phyloP scores from a whole-genome alignment of 177 flowering plant species.

The Vitis hybrid region DNA sequence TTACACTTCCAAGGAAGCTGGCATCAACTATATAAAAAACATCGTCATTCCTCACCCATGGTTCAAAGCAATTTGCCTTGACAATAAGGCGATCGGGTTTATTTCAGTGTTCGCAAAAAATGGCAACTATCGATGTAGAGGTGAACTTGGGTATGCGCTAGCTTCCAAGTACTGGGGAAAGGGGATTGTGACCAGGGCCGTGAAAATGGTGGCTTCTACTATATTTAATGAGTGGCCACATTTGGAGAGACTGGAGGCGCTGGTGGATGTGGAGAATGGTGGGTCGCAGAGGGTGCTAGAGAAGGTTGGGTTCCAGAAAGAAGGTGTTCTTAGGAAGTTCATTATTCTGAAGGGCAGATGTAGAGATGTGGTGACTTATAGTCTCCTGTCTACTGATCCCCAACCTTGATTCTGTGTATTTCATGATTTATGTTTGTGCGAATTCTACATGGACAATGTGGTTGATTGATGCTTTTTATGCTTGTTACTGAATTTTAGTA shows the following conservation, averaged over 20 bases:
- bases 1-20: slow-evolving; percentile 31
- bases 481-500: too few relatives aligned
- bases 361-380: slow-evolving; percentile 36
- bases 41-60: slow-evolving; percentile 27
- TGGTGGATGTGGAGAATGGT: slow-evolving; percentile 40
- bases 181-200: slow-evolving; percentile 38
- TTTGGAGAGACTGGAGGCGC: slow-evolving; percentile 42
- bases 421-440: too few relatives aligned
- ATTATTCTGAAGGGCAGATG: slow-evolving; percentile 22
- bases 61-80: slow-evolving; percentile 39
- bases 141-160: slow-evolving; percentile 34
- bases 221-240: slow-evolving; percentile 32
- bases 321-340: slow-evolving; percentile 48
- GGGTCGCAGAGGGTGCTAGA: slow-evolving; percentile 53
- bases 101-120: slow-evolving; percentile 26
- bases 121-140: slow-evolving; percentile 22
- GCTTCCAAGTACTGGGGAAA: slow-evolving; percentile 39
- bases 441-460: too few relatives aligned
- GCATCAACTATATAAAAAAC: slow-evolving; percentile 16
- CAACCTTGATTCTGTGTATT: background rate
- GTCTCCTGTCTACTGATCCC: slow-evolving; percentile 32
- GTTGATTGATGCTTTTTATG: too few relatives aligned
- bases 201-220: slow-evolving; percentile 26
- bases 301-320: slow-evolving; percentile 49
- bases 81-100: slow-evolving; percentile 28